These are phyloP conservation scores for Ustilago curta DNA, from an alignment of 1,284 basidiomycete genomes.

Conservation along the genomic window DNA sequence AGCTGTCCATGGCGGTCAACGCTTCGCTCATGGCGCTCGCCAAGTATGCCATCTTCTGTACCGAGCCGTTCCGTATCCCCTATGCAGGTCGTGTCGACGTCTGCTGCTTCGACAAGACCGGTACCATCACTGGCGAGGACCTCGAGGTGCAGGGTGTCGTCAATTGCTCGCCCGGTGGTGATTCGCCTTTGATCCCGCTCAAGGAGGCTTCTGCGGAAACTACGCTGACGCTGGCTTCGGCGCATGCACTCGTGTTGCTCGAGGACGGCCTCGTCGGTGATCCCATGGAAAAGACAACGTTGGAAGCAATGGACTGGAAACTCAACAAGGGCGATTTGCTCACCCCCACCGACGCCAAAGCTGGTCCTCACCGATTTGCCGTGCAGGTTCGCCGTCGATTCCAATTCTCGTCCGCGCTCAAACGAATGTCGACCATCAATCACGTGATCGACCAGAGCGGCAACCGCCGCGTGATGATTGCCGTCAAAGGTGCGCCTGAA, in stretches of 20 bases:
- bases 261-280: constrained; percentile 94
- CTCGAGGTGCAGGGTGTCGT: constrained; percentile 67
- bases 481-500: constrained; percentile 68
- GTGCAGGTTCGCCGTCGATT: constrained; percentile 66
- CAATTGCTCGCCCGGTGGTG: constrained; percentile 47
- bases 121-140: constrained; percentile 68
- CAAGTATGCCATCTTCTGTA: constrained; percentile 75
- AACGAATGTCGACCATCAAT: constrained; percentile 67
- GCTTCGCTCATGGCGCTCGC: constrained; percentile 80
- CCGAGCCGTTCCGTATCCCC: constrained; percentile 69
- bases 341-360: constrained; percentile 47
- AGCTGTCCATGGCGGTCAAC: constrained; percentile 69
- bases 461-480: constrained; percentile 53
- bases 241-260: constrained; percentile 92
- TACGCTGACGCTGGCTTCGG: constrained; percentile 87
- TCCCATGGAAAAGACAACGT: constrained; percentile 98
- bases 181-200: constrained; percentile 77
- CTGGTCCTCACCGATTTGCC: constrained; percentile 40
- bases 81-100: constrained; percentile 68
- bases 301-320: constrained; percentile 91
- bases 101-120: constrained; percentile 70
- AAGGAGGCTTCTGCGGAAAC: constrained; percentile 82
- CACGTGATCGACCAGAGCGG: constrained; percentile 50
- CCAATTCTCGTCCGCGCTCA: constrained; percentile 68
- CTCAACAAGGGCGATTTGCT: constrained; percentile 76